Conservation (phyloP, 2,329 filamentous ascomycete species). For the Phaeosphaeria sp. region DNA sequence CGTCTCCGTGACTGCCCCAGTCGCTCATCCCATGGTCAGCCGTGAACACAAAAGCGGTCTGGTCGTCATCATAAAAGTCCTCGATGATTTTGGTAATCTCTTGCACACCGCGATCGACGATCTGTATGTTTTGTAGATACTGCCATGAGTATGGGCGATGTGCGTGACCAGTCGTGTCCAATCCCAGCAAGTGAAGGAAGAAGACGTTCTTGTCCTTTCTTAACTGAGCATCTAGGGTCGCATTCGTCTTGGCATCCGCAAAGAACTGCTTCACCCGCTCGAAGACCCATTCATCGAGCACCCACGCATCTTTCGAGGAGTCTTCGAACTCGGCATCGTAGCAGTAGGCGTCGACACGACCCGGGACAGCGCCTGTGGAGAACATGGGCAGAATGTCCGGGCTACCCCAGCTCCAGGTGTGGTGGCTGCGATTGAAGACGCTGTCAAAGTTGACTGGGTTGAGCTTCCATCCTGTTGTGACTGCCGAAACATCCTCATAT, state of each 20-base stretch:
- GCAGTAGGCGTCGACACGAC: conserved; percentile 83
- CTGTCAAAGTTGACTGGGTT: conserved; percentile 99
- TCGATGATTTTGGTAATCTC: conserved; percentile 83
- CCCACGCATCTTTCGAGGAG: conserved; percentile 80
- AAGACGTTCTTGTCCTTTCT: conserved; percentile 89
- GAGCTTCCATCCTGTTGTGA: conserved; percentile 97
- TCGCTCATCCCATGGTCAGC: conserved; percentile 99
- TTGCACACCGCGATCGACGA: conserved; percentile 89
- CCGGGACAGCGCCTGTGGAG: conserved; percentile 85
- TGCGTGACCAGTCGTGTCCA: conserved; percentile 88
- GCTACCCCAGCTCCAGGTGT: conserved; percentile 99
- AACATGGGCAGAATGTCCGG: conserved; percentile 99
- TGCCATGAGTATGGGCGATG: conserved; percentile 93
- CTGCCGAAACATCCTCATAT: conserved; percentile 97
- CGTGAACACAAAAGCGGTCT: conserved; percentile 95
- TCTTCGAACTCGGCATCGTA: conserved; percentile 89
- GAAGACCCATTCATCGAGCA: conserved; percentile 94
- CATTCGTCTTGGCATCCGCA: conserved; percentile 76
- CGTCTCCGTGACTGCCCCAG: conserved; percentile 98
- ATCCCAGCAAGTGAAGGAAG: conserved; percentile 88
- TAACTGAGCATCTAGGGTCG: conserved; percentile 73
- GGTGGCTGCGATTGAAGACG: conserved; percentile 93
- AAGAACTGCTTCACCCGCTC: conserved; percentile 91
- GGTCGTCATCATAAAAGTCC: conserved; percentile 79
- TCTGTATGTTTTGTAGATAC: conserved; percentile 91